Percentiles rank a stretch among this genome's conserved stretches.
These are phyloP conservation scores for Aspergillus piperis DNA, from an alignment of 2,329 filamentous ascomycete genomes.

Conservation along the genomic window DNA sequence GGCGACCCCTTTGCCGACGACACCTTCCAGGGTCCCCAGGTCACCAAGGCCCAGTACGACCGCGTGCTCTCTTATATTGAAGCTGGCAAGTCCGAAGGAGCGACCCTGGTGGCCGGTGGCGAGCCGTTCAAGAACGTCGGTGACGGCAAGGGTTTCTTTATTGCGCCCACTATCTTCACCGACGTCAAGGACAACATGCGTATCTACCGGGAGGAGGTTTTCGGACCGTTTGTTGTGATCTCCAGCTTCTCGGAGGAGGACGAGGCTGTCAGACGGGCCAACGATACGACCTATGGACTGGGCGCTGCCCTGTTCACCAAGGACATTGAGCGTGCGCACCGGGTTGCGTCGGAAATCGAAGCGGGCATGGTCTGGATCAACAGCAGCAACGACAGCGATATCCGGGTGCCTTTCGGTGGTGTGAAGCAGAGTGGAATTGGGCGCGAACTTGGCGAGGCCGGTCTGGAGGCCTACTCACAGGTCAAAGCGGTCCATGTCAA, in stretches of 20 bases:
- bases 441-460: slow-evolving; percentile 62
- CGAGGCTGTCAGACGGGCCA: slow-evolving; percentile 59
- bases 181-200: slow-evolving; percentile 59
- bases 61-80: slow-evolving; percentile 70
- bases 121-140: slow-evolving; percentile 56
- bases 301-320: slow-evolving; percentile 44
- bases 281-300: slow-evolving; percentile 52
- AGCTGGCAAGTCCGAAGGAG: slow-evolving; percentile 69
- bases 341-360: slow-evolving; percentile 58
- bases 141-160: slow-evolving; percentile 65
- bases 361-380: slow-evolving; percentile 73
- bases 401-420: slow-evolving; percentile 61
- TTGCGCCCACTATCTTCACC: slow-evolving; percentile 61
- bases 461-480: slow-evolving; percentile 63
- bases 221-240: slow-evolving; percentile 63
- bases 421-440: slow-evolving; percentile 66
- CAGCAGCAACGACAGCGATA: slow-evolving; percentile 52
- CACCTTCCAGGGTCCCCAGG: slow-evolving; percentile 41
- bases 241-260: slow-evolving; percentile 61
- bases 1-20: slow-evolving; percentile 39
- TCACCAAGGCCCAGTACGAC: slow-evolving; percentile 40
- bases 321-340: slow-evolving; percentile 64
- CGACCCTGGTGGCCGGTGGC: slow-evolving; percentile 65
- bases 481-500: slow-evolving; percentile 56
- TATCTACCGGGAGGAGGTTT: slow-evolving; percentile 64